Evolutionary conservation across 2,329 filamentous ascomycete genomes (phyloP).

Genomic region (Knufia fluminis): DNA sequence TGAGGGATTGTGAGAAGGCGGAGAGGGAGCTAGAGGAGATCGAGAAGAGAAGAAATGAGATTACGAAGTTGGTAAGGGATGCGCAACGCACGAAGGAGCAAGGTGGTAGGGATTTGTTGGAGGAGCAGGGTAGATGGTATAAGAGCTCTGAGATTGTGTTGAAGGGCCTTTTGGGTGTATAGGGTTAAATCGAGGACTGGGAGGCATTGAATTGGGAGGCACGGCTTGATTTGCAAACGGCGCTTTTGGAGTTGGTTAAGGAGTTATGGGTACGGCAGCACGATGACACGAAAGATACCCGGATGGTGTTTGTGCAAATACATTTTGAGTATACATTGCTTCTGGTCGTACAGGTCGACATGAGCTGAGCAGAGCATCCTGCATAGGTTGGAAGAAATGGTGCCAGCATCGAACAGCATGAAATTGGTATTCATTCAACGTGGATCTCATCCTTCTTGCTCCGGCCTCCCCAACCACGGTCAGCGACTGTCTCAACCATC

Average conservation of each 20-base stretch:
- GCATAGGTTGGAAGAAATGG: too few species aligned
- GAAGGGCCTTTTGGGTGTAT: slow-evolving; percentile 31
- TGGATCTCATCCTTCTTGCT: too few species aligned
- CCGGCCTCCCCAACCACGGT: too few species aligned
- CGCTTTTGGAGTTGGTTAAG: not conserved
- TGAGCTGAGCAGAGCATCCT: too few species aligned
- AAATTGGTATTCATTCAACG: too few species aligned
- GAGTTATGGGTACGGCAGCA: not conserved
- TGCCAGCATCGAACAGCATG: too few species aligned
- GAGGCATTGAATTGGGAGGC: not conserved
- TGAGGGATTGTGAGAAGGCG: slow-evolving; percentile 35
- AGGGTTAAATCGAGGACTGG: slow-evolving; percentile 18
- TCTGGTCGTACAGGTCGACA: too few species aligned
- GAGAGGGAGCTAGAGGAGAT: slow-evolving; percentile 35
- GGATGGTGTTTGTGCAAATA: not conserved
- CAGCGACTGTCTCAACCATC: too few species aligned
- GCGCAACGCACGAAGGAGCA: slow-evolving; percentile 34
- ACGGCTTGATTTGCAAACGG: not conserved
- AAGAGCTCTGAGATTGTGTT: slow-evolving; percentile 33
- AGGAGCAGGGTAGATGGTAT: slow-evolving; percentile 40
- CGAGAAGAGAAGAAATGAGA: slow-evolving; percentile 37
- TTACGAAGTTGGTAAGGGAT: slow-evolving; percentile 39
- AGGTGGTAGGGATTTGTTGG: slow-evolving; percentile 38
- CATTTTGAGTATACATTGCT: too few species aligned
- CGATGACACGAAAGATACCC: not conserved